Evolutionary conservation across 305 asterid species (phyloP), one percentile per base, ranked within the genome.

Genomic region (Fraxinus baroniana): DNA sequence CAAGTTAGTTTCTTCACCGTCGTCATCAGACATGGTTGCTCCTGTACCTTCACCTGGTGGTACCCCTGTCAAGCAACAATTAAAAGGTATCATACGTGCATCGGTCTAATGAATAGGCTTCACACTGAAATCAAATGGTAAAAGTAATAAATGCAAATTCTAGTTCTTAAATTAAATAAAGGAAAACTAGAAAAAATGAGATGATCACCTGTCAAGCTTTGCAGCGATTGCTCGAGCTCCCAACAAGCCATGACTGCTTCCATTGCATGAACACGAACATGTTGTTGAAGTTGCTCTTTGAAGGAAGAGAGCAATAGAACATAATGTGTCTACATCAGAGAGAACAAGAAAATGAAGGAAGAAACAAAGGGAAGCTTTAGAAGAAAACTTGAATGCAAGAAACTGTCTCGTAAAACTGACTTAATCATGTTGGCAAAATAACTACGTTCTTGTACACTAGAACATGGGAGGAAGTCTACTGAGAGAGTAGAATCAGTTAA

Each of bases 171-270:
- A 22, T 62, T 9, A 26, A 3, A 62, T 20, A 4, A 52, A 52
- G n/a, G 13, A 41, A 82, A 39, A 78, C 24, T 57, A 30, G 83
- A 41, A 49, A 22, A 41, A 36, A 36, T 41, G 0, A 62, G 52
- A 82, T 75, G 77, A 77, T 68, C 35, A 94, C 98, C 98, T 88
- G 98, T 91, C 84, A 94, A 86, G 86, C 88, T 91, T 83, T 94
- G 97, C 81, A 94, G 81, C 3, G 97, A 91, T 81, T 94, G 98
- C 84, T 94, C 98, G 13, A 94, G 91, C 87, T 94, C 97, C 97
- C 98, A 93, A 86, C 98, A 94, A 28, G 97, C 98, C 97, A 94
- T 93, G 84, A 94, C 98, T 71, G 98, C 95, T 89, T 94, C 98
- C 97, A 94, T 91, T 44, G 98, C 98, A 86, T 94, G 98, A 77